These are phyloP conservation scores for Schwanniomyces occidentalis DNA, from an alignment of 805 yeast species.

Conservation along the genomic window DNA sequence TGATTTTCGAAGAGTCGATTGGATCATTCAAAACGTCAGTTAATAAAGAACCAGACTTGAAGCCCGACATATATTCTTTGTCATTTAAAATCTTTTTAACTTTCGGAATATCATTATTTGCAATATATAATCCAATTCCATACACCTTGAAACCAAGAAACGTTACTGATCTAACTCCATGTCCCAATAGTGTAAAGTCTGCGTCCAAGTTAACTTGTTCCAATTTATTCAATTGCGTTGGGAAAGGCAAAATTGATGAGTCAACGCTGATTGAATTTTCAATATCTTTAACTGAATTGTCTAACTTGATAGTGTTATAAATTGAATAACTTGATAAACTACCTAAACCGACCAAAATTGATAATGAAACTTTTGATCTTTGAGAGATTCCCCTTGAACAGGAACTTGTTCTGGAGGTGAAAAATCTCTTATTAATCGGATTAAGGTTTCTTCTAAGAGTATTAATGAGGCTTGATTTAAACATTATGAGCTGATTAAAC, in stretches of 20 bases:
- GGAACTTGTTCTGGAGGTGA: not conserved
- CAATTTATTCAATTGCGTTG: constrained; percentile 20
- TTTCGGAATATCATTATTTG: constrained; percentile 52
- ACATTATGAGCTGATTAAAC: too few species aligned
- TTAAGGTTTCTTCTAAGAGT: constrained; percentile 1
- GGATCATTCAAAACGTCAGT: constrained; percentile 50
- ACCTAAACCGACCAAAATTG: constrained; percentile 2
- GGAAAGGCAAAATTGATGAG: constrained; percentile 51
- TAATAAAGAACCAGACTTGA: constrained; percentile 14
- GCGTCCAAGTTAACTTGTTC: constrained; percentile 21
- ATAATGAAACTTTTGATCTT: not conserved
- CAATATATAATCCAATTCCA: constrained; percentile 80
- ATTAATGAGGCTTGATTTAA: not conserved
- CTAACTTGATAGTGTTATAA: constrained; percentile 6
- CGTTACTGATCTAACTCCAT: constrained; percentile 82
- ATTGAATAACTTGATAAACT: constrained; percentile 5
- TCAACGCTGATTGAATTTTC: constrained; percentile 45
- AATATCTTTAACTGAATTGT: constrained; percentile 4
- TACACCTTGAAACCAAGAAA: constrained; percentile 82
- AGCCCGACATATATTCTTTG: constrained; percentile 38
- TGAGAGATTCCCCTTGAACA: not conserved
- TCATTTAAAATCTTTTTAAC: constrained; percentile 35
- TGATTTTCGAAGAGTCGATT: constrained; percentile 49
- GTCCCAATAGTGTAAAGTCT: constrained; percentile 63
- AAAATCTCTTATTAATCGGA: not conserved